A percentile compares a stretch with the other conserved stretches of the same genome.
phyloP scores from a whole-genome alignment of 2,329 filamentous ascomycete species.

The Arthroderma uncinatum region DNA sequence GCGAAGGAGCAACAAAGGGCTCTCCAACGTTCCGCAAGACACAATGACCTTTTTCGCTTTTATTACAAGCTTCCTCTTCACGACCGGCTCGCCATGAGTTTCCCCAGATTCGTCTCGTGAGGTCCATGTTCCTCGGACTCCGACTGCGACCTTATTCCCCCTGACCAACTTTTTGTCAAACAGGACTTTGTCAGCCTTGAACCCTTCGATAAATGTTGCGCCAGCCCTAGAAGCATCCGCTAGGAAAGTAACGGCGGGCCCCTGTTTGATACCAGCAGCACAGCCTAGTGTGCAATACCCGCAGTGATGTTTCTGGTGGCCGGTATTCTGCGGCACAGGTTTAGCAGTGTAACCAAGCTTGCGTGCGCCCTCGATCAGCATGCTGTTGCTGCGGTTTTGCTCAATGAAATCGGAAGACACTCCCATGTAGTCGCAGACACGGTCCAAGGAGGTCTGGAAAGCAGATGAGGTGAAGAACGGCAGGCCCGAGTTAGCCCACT shows the following conservation, averaged over 20 bases:
- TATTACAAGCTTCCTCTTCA: slow-evolving; percentile 54
- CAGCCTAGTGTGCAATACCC: slow-evolving; percentile 53
- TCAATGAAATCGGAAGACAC: slow-evolving; percentile 53
- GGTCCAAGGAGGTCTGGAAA: slow-evolving; percentile 69
- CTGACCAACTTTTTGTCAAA: slow-evolving; percentile 47
- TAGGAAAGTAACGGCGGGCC: slow-evolving; percentile 64
- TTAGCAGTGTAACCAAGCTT: slow-evolving; percentile 62
- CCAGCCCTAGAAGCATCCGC: slow-evolving; percentile 68
- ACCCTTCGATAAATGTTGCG: slow-evolving; percentile 74
- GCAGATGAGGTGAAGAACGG: slow-evolving; percentile 61
- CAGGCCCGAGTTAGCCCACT: slow-evolving; percentile 64
- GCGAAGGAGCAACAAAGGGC: slow-evolving; percentile 61
- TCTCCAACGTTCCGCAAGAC: slow-evolving; percentile 65
- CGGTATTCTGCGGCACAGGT: slow-evolving; percentile 68
- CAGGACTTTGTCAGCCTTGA: slow-evolving; percentile 56
- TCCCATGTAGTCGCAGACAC: slow-evolving; percentile 69
- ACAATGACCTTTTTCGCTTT: slow-evolving; percentile 71
- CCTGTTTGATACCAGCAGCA: slow-evolving; percentile 60
- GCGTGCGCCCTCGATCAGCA: slow-evolving; percentile 62
- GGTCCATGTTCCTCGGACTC: slow-evolving; percentile 64
- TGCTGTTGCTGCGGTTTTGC: slow-evolving; percentile 61
- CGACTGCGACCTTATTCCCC: slow-evolving; percentile 50
- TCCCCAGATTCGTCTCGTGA: slow-evolving; percentile 55
- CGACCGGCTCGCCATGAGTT: slow-evolving; percentile 41
- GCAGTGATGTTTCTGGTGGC: slow-evolving; percentile 61